phyloP scores from a whole-genome alignment of 2,329 filamentous ascomycete species.

The Rachicladosporium sp. region DNA sequence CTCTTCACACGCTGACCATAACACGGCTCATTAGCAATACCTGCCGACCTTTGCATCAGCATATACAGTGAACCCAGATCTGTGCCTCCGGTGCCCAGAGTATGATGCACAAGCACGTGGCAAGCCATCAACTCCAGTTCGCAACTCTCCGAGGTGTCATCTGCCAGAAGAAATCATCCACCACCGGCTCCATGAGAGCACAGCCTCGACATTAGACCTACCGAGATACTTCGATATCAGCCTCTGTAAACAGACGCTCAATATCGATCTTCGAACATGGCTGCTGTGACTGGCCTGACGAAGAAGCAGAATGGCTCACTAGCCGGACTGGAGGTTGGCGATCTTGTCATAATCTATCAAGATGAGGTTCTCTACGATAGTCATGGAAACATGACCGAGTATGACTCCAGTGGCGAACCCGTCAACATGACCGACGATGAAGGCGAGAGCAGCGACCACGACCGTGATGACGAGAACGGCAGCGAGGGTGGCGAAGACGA shows the following conservation, averaged over 20 bases:
- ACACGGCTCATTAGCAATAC: too few relatives aligned
- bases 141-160: background rate
- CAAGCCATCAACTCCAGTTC: background rate
- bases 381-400: background rate
- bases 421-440: conserved; percentile 5
- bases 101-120: background rate
- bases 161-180: background rate
- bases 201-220: background rate
- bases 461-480: conserved; percentile 4
- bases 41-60: too few relatives aligned
- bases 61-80: too few relatives aligned
- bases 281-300: conserved; percentile 8
- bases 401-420: background rate
- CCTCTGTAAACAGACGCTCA: background rate
- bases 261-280: conserved; percentile 5
- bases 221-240: background rate
- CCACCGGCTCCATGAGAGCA: background rate
- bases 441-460: conserved; percentile 5
- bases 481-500: conserved; percentile 1
- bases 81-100: too few relatives aligned
- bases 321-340: conserved; percentile 9
- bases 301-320: conserved; percentile 8
- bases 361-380: background rate
- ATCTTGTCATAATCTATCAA: conserved; percentile 10
- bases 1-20: too few relatives aligned